Evolutionary conservation across 1,284 basidiomycete species (phyloP).

Genomic region (Marasmius tenuissimus): DNA sequence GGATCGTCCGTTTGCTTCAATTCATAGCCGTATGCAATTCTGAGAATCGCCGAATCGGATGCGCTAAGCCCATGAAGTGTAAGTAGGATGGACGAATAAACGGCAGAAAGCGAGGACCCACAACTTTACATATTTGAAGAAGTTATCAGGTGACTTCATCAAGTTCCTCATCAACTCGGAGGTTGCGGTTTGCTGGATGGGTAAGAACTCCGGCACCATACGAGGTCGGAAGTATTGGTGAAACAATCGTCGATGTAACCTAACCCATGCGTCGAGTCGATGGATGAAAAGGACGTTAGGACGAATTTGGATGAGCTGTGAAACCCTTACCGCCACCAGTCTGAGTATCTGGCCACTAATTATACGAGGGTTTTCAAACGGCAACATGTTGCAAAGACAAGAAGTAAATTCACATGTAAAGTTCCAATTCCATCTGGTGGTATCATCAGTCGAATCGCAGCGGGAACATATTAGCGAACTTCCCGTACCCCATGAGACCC

Average conservation of each 20-base stretch:
- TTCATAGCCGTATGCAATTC: conserved; percentile 27
- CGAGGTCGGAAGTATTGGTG: conserved; percentile 20
- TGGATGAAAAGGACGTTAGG: not conserved
- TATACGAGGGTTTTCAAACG: not conserved
- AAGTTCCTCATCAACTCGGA: conserved; percentile 17
- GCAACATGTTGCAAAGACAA: not conserved
- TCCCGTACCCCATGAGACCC: conserved; percentile 22
- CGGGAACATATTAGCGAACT: too few species aligned
- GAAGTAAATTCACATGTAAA: conserved; percentile 5
- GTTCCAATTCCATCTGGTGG: conserved; percentile 25
- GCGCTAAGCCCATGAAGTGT: conserved; percentile 13
- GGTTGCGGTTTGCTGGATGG: conserved; percentile 16
- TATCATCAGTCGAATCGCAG: too few species aligned
- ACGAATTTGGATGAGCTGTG: too few species aligned
- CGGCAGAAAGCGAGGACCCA: conserved; percentile 10
- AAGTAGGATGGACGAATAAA: not conserved
- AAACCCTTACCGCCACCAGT: conserved; percentile 25
- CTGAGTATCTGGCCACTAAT: conserved; percentile 23
- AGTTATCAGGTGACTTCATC: conserved; percentile 21
- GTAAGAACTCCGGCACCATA: conserved; percentile 10
- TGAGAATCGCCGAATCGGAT: conserved; percentile 24
- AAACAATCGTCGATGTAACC: conserved; percentile 20
- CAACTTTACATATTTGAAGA: conserved; percentile 25
- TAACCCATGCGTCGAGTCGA: not conserved
- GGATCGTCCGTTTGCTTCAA: conserved; percentile 26